These are phyloP conservation scores for Macrolepiota fuliginosa DNA, from an alignment of 768 basidiomycete species.

Conservation along the genomic window DNA sequence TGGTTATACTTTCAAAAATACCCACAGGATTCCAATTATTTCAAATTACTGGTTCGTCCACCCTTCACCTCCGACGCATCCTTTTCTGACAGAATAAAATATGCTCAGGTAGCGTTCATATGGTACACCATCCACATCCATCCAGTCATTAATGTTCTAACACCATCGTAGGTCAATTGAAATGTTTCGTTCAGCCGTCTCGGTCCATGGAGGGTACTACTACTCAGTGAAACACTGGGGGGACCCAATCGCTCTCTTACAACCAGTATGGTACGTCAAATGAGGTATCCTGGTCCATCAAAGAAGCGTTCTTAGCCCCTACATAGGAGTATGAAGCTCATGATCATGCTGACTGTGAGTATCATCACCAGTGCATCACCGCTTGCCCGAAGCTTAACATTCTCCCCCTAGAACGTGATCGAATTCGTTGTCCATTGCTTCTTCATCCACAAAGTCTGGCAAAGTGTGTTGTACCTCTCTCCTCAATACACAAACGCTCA, in stretches of 20 bases:
- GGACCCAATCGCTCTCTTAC: not conserved
- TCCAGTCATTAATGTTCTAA: not conserved
- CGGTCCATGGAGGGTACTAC: slow-evolving; percentile 9
- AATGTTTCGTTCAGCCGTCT: slow-evolving; percentile 6
- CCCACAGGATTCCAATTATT: not conserved
- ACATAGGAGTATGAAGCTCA: slow-evolving; percentile 11
- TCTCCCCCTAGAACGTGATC: slow-evolving; percentile 1
- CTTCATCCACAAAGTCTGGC: slow-evolving; percentile 12
- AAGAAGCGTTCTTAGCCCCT: not conserved
- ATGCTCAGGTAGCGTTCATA: not conserved
- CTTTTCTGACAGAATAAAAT: not conserved
- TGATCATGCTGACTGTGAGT: slow-evolving; percentile 11
- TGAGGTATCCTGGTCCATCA: not conserved
- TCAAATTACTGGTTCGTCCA: slow-evolving; percentile 2
- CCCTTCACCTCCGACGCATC: not conserved
- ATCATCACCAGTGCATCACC: not conserved
- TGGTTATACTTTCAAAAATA: slow-evolving; percentile 12
- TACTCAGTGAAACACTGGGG: slow-evolving; percentile 12
- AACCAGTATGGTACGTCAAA: slow-evolving; percentile 1
- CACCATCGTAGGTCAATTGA: not conserved
- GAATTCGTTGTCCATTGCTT: slow-evolving; percentile 9
- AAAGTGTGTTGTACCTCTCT: not conserved
- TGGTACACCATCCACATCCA: not conserved
- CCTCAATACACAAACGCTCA: not conserved
- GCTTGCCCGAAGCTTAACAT: not conserved